Base-by-base conservation (phyloP, 352 stramenopile genomes). In the Blastocystis sp. region DNA sequence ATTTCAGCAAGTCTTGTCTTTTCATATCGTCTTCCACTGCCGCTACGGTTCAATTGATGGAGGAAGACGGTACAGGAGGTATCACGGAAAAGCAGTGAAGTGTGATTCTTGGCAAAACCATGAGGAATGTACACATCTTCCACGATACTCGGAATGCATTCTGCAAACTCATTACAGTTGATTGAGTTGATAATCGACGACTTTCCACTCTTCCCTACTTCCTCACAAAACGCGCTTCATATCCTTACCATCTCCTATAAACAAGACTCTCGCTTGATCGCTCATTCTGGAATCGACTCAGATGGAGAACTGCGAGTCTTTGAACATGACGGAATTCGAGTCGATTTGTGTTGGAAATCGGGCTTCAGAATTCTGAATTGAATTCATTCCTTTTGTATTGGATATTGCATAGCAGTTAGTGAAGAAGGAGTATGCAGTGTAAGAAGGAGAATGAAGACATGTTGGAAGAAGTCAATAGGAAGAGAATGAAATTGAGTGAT, bases 101-200 rank as follows among this genome's bases (percentile, higher is more conserved):
- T 59, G 28, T 45, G 74, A 53, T 43, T 45, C 45, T 69, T 53
- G 38, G 74, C 66, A 52, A 56, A 67, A 19, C 66, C 74, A 14
- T 17, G 23, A 21, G 74, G 74, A 67, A 84, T 84, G 21, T 41
- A 34, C 1, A 84, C 48, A 17, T 84, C 74, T 34, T 84, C 74
- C 21, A 66, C 52, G 14, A 48, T n/a, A 70, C 69, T 59, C 19
- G 74, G 74, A 70, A 84, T 2, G 59, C 19, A 41, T 19, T 84
- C 74, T 19, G 17, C 11, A 28, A 70, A 84, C 43, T 69, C 74
- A 28, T 69, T 69, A 52, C 28, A 56, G 2, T 62, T 67, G 34
- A 84, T 67, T 10, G 56, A 43, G 48, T 84, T 84, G 52, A 84
- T 67, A 40, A 84, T 84, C 38, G 74, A 84, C 3, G 74, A 59